Base-by-base conservation (phyloP, 1,284 basidiomycete species). In the Malassezia slooffiae region DNA sequence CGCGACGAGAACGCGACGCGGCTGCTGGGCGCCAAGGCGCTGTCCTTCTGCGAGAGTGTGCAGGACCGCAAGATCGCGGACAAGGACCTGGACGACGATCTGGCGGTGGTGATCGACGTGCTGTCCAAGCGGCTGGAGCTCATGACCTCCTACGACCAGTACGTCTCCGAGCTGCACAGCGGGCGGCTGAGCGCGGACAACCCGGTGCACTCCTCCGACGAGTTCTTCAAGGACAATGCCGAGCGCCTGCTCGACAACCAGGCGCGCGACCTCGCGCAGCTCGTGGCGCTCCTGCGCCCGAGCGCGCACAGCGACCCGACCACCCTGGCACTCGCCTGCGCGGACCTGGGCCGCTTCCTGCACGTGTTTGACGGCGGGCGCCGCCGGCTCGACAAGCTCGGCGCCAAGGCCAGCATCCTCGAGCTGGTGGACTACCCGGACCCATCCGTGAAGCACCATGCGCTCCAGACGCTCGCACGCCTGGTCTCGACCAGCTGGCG, bases 181-280 rank as follows among this genome's bases (percentile, higher is more conserved):
- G 90, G 90, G 1, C 85, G 88, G 67, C 73, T 97, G 11, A 83
- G 85, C 4, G 96, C 89, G 85, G 82, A 87, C 5, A 62, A 55
- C 30, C 90, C 91, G 5, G 85, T 88, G 15, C 93, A 97, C 67
- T 85, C 89, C 64, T 86, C 85, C 6, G 91, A 96, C 47, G 80
- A 88, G 39, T 99, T 99, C 72, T 97, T 91, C 91, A 86, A 85
- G 64, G 87, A 91, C 73, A 96, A 97, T 64, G 87, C 83, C 0
- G 72, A 72, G 5, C 86, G 80, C 65, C 72, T 95, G 50, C 80
- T 81, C 5, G 85, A 90, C 60, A 88, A 97, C 66, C 93, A 90
- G 62, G 83, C 91, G 53, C 88, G 85, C 69, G 82, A 86, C 65
- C 83, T 78, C 78, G 47, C 86, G 85, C 35, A 93, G 90, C 75